Conservation (phyloP, 2,329 filamentous ascomycete genomes). For the Botrytis hyacinthi region DNA sequence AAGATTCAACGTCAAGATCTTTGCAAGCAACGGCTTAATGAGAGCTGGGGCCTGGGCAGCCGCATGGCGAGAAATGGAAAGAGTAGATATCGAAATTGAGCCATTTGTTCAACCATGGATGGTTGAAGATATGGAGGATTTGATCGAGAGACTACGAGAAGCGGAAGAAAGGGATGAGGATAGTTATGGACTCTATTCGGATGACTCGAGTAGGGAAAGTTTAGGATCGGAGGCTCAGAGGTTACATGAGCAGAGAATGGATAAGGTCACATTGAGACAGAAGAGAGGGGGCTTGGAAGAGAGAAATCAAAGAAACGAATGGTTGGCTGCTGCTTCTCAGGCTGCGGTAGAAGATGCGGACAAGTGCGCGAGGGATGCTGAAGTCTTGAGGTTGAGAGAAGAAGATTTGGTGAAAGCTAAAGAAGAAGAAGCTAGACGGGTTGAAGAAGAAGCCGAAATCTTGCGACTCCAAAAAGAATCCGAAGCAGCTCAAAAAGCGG, state of each 20-base stretch:
- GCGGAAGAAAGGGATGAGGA: slow-evolving; percentile 25
- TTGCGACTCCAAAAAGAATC: background rate
- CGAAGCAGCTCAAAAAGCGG: background rate
- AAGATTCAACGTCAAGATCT: slow-evolving; percentile 81
- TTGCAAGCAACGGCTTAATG: slow-evolving; percentile 94
- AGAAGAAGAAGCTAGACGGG: background rate
- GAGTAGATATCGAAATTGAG: slow-evolving; percentile 91
- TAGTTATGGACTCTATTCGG: slow-evolving; percentile 31
- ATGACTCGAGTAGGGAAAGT: slow-evolving; percentile 17
- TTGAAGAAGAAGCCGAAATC: slow-evolving; percentile 6
- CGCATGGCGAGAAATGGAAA: slow-evolving; percentile 97
- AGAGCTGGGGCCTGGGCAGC: slow-evolving; percentile 86
- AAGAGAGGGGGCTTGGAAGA: background rate
- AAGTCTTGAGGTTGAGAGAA: background rate
- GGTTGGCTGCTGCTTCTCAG: background rate
- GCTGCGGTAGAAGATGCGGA: slow-evolving; percentile 3
- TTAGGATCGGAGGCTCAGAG: slow-evolving; percentile 19
- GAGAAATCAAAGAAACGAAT: background rate
- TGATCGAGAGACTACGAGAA: slow-evolving; percentile 39
- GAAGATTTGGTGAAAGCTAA: background rate
- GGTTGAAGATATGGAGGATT: slow-evolving; percentile 58
- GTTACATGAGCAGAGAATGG: slow-evolving; percentile 25
- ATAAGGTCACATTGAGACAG: slow-evolving; percentile 11
- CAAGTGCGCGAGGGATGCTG: background rate
- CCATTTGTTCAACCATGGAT: slow-evolving; percentile 63